Evolutionary conservation across 148 eudicot genomes (phyloP), one percentile per base, ranked within the genome.

Genomic region (Heliosperma pusillum): DNA sequence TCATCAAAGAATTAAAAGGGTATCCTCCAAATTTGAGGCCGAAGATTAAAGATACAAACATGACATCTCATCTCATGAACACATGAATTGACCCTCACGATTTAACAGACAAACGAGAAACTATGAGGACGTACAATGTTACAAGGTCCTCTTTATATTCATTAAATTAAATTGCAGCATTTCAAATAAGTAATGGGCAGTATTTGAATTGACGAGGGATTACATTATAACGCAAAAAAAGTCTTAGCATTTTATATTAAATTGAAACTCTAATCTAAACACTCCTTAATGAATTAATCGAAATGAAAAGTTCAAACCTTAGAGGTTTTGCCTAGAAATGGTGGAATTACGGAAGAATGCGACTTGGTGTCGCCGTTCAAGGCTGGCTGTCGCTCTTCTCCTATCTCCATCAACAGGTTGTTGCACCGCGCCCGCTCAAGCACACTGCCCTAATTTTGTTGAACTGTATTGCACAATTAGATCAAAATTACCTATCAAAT

Each of bases 311-410:
- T 29, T 0, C 1, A 27, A 29, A 71, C 74, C 74, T 71, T 71
- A 25, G 74, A 50, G 40, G 24, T 56, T 71, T 71, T 71, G 64
- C 47, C 57, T 17, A 61, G 74, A 71, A 55, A 53, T 30, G 64
- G 57, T 55, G 44, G 74, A 71, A 71, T 33, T 30, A 22, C 3
- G 27, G 65, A 55, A 56, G 74, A 61, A 7, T 56, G 60, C 27
- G 64, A 30, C 13, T 71, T 71, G 6, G 8, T 63, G 26, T 29
- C 29, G 44, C 27, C 27, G 27, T 20, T 10, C 0, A 71, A 30
- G 26, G 10, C 29, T 25, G 36, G 1, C 10, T 30, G 74, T 13
- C 50, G 47, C 4, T n/a, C 64, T 56, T 71, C 74, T 33, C 63
- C 59, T 9, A 25, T 10, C 24, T 71, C 65, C 74, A 57, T 71